phyloP scores from a whole-genome alignment of 2,329 filamentous ascomycete species.

The Fusarium duplospermum region DNA sequence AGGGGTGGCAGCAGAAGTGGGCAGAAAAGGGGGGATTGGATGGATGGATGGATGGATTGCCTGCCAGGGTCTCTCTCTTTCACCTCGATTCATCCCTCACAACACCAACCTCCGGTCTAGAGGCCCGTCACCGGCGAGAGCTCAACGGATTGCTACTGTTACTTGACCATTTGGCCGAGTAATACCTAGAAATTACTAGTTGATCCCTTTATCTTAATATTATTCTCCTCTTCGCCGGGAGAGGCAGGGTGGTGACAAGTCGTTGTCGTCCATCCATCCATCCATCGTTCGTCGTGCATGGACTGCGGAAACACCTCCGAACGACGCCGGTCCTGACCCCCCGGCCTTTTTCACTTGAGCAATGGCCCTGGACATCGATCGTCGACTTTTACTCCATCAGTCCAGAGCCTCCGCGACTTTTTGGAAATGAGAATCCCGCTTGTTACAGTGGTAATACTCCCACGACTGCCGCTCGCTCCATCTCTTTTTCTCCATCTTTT shows the following conservation, averaged over 20 bases:
- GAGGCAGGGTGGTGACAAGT: slow-evolving; percentile 10
- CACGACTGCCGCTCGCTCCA: background rate
- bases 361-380: slow-evolving; percentile 1
- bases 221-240: slow-evolving; percentile 19
- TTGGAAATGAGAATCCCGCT: slow-evolving; percentile 33
- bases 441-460: slow-evolving; percentile 3
- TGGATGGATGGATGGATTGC: slow-evolving; percentile 23
- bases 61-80: slow-evolving; percentile 28
- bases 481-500: slow-evolving; percentile 26
- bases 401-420: slow-evolving; percentile 6
- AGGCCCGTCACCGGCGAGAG: slow-evolving; percentile 9
- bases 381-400: slow-evolving; percentile 4
- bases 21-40: slow-evolving; percentile 34
- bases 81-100: slow-evolving; percentile 27
- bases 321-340: slow-evolving; percentile 24
- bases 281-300: slow-evolving; percentile 1
- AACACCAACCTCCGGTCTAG: slow-evolving; percentile 15
- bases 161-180: slow-evolving; percentile 1
- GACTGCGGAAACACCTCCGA: slow-evolving; percentile 29
- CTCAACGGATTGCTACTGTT: background rate
- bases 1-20: slow-evolving; percentile 33
- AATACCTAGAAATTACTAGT: slow-evolving; percentile 30
- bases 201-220: slow-evolving; percentile 12
- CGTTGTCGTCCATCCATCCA: background rate
- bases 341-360: slow-evolving; percentile 20